phyloP scores from a whole-genome alignment of 2,329 filamentous ascomycete species.

The Neonectria faginata region DNA sequence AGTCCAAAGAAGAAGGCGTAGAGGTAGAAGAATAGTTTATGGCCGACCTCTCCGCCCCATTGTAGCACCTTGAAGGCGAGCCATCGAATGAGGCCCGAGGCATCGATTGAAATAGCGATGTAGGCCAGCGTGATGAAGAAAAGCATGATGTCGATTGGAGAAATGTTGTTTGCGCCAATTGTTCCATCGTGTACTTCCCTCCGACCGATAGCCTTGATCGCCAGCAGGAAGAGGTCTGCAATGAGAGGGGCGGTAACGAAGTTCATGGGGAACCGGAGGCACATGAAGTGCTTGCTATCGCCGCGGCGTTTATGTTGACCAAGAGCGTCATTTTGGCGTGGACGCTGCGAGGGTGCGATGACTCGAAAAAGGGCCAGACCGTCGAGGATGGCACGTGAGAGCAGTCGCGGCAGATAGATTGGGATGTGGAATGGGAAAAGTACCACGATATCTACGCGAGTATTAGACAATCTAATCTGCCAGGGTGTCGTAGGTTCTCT shows the following conservation, averaged over 20 bases:
- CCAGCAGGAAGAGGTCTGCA: conserved; percentile 77
- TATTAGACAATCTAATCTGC: neutral
- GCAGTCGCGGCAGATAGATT: conserved; percentile 65
- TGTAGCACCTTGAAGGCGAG: conserved; percentile 77
- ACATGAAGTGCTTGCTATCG: conserved; percentile 55
- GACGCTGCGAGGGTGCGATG: conserved; percentile 56
- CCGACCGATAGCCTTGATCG: conserved; percentile 74
- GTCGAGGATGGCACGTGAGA: conserved; percentile 60
- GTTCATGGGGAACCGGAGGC: conserved; percentile 72
- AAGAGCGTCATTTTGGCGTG: conserved; percentile 38
- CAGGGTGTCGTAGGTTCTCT: neutral
- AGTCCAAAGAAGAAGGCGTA: conserved; percentile 78
- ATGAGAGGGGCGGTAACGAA: conserved; percentile 78
- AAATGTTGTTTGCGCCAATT: conserved; percentile 73
- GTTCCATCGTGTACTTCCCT: conserved; percentile 77
- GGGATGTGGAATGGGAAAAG: conserved; percentile 77
- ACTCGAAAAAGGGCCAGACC: conserved; percentile 57
- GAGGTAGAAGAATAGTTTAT: conserved; percentile 77
- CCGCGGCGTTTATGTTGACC: conserved; percentile 40
- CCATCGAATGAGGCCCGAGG: conserved; percentile 77
- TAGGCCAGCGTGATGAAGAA: conserved; percentile 82
- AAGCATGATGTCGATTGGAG: conserved; percentile 77
- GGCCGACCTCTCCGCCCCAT: conserved; percentile 74
- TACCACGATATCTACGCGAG: conserved; percentile 70
- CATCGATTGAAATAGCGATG: conserved; percentile 82